Conservation (phyloP, 2,329 filamentous ascomycete genomes). For the Xylaria polymorpha region DNA sequence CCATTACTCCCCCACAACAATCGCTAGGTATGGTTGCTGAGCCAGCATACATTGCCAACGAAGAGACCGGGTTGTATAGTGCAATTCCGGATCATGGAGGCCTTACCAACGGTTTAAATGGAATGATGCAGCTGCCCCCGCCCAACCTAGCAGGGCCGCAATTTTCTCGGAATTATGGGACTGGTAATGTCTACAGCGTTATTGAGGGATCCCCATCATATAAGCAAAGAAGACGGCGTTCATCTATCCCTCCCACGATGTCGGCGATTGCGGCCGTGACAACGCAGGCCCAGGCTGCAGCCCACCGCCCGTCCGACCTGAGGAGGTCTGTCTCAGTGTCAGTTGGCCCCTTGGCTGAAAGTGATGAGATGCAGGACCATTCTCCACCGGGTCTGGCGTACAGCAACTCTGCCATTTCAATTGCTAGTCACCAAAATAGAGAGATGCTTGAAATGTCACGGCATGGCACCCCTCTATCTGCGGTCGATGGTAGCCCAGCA, state of each 20-base stretch:
- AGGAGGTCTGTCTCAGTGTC: slow-evolving; percentile 91
- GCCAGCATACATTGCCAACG: slow-evolving; percentile 96
- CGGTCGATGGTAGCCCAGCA: slow-evolving; percentile 83
- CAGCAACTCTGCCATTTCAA: slow-evolving; percentile 74
- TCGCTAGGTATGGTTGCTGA: slow-evolving; percentile 83
- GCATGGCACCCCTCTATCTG: slow-evolving; percentile 89
- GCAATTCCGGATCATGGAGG: slow-evolving; percentile 88
- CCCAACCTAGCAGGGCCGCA: slow-evolving; percentile 85
- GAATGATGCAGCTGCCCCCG: slow-evolving; percentile 89
- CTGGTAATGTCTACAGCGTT: slow-evolving; percentile 89
- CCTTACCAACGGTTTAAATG: slow-evolving; percentile 79
- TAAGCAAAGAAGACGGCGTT: slow-evolving; percentile 94
- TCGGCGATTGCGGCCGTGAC: slow-evolving; percentile 75
- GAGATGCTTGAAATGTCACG: slow-evolving; percentile 86
- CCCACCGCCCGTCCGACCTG: slow-evolving; percentile 88
- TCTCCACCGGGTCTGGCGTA: slow-evolving; percentile 82
- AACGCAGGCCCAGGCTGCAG: slow-evolving; percentile 64
- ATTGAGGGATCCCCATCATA: slow-evolving; percentile 99
- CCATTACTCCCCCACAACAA: slow-evolving; percentile 94
- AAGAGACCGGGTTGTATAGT: slow-evolving; percentile 95
- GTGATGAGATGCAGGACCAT: slow-evolving; percentile 80
- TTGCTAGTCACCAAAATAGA: slow-evolving; percentile 75
- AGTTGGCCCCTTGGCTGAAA: slow-evolving; percentile 82
- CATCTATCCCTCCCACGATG: slow-evolving; percentile 87
- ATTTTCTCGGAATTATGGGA: slow-evolving; percentile 78